Base-by-base conservation (phyloP, 768 basidiomycete genomes). In the Wakefieldia striispora region DNA sequence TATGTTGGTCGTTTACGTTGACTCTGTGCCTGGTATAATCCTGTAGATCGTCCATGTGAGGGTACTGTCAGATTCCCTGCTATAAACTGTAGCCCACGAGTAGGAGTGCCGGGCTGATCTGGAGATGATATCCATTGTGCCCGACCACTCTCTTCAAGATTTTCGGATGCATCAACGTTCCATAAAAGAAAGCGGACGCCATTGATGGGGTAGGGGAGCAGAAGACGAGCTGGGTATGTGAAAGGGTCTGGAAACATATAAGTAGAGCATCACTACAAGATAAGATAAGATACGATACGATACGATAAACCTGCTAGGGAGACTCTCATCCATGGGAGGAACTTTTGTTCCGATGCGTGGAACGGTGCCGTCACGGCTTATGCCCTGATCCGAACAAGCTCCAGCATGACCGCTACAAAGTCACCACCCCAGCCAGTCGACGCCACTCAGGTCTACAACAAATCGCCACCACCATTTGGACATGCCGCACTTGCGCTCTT, bases 91-190 rank as follows among this genome's bases (percentile, higher is more conserved):
- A n/a, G 64, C 82, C 63, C 53, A 91, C 91, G 61, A 79, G 71
- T 8, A 97, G 65, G 7, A 94, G 62, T 6, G 91, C 93, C 34
- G 89, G 84, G 53, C 83, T 82, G 39, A 89, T 78, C 45, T 79
- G 62, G 3, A 95, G 74, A 53, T 83, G 72, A 8, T 70, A 58
- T 8, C 86, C 88, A 39, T 82, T 72, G 58, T 88, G 83, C 7
- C 75, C 75, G 38, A 97, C 82, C 7, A 97, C 92, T 17, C 84
- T 73, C 49, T 74, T 79, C 34, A 97, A 72, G 60, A 97, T 87
- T 43, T 79, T 80, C 6, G 93, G 92, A 59, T 94, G 91, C 76
- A 95, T 83, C 19, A 97, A 72, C 0, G 91, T 95, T 12, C 95
- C 95, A 67, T 95, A 93, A 72, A 92, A 88, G 68, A 94, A 95